A percentile compares a stretch with the other conserved stretches of the same genome.
These are phyloP conservation scores for Leishmania major DNA, from an alignment of 208 protist genomes.

Conservation along the genomic window DNA sequence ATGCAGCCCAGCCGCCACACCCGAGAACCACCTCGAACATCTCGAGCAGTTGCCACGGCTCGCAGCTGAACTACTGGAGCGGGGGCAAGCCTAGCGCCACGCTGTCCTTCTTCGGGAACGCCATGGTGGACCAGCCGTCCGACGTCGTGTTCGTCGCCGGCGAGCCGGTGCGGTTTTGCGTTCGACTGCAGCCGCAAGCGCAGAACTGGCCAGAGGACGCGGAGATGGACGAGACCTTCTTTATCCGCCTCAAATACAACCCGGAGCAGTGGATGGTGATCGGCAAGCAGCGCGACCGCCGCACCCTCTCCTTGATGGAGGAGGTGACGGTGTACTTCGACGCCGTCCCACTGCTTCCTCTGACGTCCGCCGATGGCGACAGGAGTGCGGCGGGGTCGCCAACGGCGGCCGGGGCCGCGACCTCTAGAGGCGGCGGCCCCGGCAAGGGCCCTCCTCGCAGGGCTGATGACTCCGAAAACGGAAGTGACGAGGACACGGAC, in stretches of 20 bases:
- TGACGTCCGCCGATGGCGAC: not conserved
- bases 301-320: constrained; percentile 73
- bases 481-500: not conserved
- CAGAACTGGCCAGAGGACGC: constrained; percentile 84
- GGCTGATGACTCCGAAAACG: not conserved
- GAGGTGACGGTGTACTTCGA: constrained; percentile 69
- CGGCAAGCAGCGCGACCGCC: constrained; percentile 73
- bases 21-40: not conserved
- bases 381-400: not conserved
- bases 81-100: not conserved
- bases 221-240: constrained; percentile 69
- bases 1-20: constrained; percentile 7
- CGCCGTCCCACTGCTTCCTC: constrained; percentile 65
- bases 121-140: constrained; percentile 50
- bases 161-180: constrained; percentile 78
- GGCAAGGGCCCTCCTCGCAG: not conserved
- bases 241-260: constrained; percentile 70
- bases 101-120: constrained; percentile 28
- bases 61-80: not conserved
- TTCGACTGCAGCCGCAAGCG: constrained; percentile 66
- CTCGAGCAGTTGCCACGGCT: constrained; percentile 6
- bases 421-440: not conserved
- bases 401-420: not conserved
- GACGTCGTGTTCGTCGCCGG: constrained; percentile 67
- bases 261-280: constrained; percentile 78